These are phyloP conservation scores for Sarocladiaceae sp. DNA, from an alignment of 2,329 filamentous ascomycete species.

Conservation along the genomic window DNA sequence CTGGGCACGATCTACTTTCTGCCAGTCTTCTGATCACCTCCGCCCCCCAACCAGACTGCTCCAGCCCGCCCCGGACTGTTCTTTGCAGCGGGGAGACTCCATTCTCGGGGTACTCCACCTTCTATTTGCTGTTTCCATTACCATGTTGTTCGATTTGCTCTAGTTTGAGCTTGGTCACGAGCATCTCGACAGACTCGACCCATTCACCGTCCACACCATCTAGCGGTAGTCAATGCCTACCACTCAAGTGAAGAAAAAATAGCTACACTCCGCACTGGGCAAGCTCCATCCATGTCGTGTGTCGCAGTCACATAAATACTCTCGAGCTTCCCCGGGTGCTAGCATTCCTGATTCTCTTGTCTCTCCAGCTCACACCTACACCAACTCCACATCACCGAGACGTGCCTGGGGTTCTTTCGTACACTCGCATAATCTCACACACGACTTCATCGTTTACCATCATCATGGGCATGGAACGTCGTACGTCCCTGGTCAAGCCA, in stretches of 20 bases:
- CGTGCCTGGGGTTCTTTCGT: no score
- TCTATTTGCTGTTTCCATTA: not conserved
- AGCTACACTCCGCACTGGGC: not conserved
- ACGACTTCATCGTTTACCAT: not conserved
- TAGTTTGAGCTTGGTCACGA: no score
- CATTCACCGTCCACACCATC: no score
- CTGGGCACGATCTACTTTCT: not conserved
- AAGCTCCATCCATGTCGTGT: not conserved
- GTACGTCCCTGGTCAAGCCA: slow-evolving; percentile 29
- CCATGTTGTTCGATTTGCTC: not conserved
- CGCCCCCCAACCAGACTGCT: not conserved
- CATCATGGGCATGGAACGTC: slow-evolving; percentile 8
- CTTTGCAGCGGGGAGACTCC: not conserved
- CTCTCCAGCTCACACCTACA: not conserved
- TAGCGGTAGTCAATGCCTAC: no score
- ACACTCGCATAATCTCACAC: not conserved
- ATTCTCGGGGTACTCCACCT: not conserved
- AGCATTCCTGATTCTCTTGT: not conserved
- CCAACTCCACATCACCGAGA: no score
- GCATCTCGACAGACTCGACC: no score
- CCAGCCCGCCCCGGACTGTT: slow-evolving; percentile 9
- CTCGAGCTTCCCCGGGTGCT: not conserved
- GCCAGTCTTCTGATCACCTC: no score
- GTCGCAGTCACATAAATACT: slow-evolving; percentile 1
- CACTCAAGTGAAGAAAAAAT: no score